A percentile compares a stretch with the other conserved stretches of the same genome.
These are phyloP conservation scores for Caryopteris hybrid DNA, from an alignment of 305 asterid species.

Conservation along the genomic window DNA sequence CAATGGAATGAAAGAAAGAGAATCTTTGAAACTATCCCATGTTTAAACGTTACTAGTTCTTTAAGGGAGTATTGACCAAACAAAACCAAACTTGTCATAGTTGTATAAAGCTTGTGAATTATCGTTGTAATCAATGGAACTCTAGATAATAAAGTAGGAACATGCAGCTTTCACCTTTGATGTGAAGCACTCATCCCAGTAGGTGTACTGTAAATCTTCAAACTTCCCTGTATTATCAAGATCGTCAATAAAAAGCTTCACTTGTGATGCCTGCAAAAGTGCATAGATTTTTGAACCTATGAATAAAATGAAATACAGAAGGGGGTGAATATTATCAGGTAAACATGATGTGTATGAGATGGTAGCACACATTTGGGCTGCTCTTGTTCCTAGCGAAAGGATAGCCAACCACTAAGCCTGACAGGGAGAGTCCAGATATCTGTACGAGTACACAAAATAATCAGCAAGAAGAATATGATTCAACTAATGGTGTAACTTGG, in stretches of 20 bases:
- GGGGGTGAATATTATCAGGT: background rate
- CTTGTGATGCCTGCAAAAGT: conserved; percentile 56
- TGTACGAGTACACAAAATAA: conserved; percentile 26
- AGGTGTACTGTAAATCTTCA: conserved; percentile 65
- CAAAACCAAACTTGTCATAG: background rate
- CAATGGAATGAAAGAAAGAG: background rate
- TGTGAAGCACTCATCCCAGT: conserved; percentile 76
- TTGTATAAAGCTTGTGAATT: background rate
- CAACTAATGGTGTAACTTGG: background rate
- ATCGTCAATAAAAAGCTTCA: conserved; percentile 53
- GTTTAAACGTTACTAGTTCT: background rate
- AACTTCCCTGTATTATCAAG: conserved; percentile 64
- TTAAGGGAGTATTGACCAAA: background rate
- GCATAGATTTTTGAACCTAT: conserved; percentile 2
- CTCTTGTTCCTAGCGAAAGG: conserved; percentile 46
- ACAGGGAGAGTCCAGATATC: conserved; percentile 55
- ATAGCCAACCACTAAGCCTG: conserved; percentile 59
- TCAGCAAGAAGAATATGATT: conserved; percentile 15
- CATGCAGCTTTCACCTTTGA: conserved; percentile 57
- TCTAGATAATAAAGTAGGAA: background rate
- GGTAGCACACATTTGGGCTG: conserved; percentile 38
- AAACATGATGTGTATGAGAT: conserved; percentile 7
- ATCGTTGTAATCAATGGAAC: background rate
- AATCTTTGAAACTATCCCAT: background rate
- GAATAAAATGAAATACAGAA: conserved; percentile 2